A percentile compares a stretch with the other conserved stretches of the same genome.
Conservation (phyloP, 1,284 basidiomycete genomes). For the Puccinia polysora region DNA sequence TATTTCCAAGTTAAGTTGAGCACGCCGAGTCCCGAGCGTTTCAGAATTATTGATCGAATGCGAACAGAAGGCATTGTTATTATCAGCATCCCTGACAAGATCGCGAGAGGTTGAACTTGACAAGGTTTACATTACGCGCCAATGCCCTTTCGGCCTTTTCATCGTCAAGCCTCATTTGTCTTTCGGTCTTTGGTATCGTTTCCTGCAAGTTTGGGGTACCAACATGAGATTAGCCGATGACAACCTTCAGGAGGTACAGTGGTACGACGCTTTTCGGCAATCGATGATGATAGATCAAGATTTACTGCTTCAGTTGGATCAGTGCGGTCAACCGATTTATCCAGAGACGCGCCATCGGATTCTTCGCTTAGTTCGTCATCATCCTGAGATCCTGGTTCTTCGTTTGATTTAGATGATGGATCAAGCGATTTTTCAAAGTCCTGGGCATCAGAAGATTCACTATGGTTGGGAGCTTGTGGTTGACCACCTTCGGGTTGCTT, state of each 20-base stretch:
- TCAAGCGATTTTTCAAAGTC: no score
- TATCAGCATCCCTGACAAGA: neutral
- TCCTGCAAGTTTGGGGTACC: neutral
- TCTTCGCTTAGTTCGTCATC: constrained; percentile 4
- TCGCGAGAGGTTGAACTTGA: neutral
- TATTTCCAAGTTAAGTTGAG: no score
- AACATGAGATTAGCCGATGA: neutral
- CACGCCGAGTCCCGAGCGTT: no score
- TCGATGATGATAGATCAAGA: neutral
- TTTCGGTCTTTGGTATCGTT: constrained; percentile 7
- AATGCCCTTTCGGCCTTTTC: constrained; percentile 39
- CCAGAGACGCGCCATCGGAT: neutral
- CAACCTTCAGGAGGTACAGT: no score
- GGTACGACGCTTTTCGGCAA: neutral
- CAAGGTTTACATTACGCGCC: constrained; percentile 40
- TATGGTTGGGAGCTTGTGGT: no score
- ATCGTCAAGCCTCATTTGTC: constrained; percentile 27
- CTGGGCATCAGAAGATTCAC: no score
- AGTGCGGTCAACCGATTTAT: neutral
- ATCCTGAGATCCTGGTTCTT: neutral
- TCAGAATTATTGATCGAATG: neutral
- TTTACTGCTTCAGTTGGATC: constrained; percentile 11
- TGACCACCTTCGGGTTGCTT: no score
- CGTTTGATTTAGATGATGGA: no score
- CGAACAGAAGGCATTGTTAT: neutral